Evolutionary conservation across 768 basidiomycete genomes (phyloP).

Genomic region (Leccinum uliginosum): DNA sequence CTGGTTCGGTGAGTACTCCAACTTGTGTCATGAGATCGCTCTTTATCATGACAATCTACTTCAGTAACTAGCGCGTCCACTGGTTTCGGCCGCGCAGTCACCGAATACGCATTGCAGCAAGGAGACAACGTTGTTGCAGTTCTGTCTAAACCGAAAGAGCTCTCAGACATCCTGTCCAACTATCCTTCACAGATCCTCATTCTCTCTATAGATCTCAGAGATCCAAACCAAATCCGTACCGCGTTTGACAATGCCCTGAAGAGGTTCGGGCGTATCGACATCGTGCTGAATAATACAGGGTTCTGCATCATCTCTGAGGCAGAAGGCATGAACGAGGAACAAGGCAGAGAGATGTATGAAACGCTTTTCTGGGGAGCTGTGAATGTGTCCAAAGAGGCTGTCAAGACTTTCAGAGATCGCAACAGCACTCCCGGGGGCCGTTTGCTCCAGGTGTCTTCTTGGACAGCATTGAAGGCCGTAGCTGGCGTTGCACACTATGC

Average conservation of each 20-base stretch:
- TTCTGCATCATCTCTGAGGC: conserved; percentile 30
- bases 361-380: conserved; percentile 36
- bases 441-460: conserved; percentile 36
- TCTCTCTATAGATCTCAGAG: conserved; percentile 38
- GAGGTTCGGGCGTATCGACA: conserved; percentile 40
- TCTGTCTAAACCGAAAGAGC: conserved; percentile 28
- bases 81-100: conserved; percentile 36
- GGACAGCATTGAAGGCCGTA: conserved; percentile 19
- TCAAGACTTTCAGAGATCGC: conserved; percentile 34
- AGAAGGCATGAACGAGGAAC: conserved; percentile 34
- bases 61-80: conserved; percentile 40
- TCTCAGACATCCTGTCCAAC: conserved; percentile 26
- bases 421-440: conserved; percentile 38
- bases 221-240: conserved; percentile 25
- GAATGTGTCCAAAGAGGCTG: conserved; percentile 30
- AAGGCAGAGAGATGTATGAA: conserved; percentile 36
- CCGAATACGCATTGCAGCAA: conserved; percentile 30
- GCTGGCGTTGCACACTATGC: conserved; percentile 16
- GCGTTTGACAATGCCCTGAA: conserved; percentile 34
- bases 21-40: neutral
- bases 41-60: neutral
- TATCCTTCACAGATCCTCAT: conserved; percentile 34
- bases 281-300: conserved; percentile 45
- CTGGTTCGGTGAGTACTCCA: conserved; percentile 21
- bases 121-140: conserved; percentile 43